phyloP scores from a whole-genome alignment of 805 yeast genomes.

The Sugiyamaella smithiae region DNA sequence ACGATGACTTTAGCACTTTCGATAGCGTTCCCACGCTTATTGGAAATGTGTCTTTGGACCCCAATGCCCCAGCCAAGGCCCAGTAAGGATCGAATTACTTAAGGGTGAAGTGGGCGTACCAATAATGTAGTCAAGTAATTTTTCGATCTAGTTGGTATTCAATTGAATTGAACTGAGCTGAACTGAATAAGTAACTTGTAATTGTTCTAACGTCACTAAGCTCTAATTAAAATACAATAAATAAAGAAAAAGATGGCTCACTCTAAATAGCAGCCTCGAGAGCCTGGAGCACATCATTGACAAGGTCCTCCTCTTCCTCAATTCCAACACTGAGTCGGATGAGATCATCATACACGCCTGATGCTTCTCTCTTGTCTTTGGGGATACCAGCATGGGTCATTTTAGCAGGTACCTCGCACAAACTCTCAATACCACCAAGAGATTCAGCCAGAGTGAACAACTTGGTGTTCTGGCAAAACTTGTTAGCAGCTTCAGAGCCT shows the following conservation, averaged over 20 bases:
- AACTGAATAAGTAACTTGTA: too few relatives aligned
- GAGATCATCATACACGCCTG: constrained; percentile 79
- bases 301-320: constrained; percentile 75
- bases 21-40: constrained; percentile 34
- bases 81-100: too few relatives aligned
- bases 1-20: constrained; percentile 22
- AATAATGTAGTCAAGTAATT: too few relatives aligned
- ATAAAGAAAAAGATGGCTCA: constrained; percentile 3
- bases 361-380: constrained; percentile 67
- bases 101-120: too few relatives aligned
- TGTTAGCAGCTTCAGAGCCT: constrained; percentile 71
- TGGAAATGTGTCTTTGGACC: constrained; percentile 28
- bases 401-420: constrained; percentile 82
- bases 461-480: constrained; percentile 69
- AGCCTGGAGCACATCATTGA: constrained; percentile 70
- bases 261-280: constrained; percentile 39
- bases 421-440: constrained; percentile 83
- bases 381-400: constrained; percentile 95
- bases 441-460: constrained; percentile 86
- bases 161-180: too few relatives aligned
- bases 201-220: neutral
- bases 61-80: constrained; percentile 10
- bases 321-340: constrained; percentile 84
- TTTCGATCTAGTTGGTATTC: neutral
- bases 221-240: neutral